Base-by-base conservation (phyloP, 179 eudicot species). In the Pouteria campechiana region DNA sequence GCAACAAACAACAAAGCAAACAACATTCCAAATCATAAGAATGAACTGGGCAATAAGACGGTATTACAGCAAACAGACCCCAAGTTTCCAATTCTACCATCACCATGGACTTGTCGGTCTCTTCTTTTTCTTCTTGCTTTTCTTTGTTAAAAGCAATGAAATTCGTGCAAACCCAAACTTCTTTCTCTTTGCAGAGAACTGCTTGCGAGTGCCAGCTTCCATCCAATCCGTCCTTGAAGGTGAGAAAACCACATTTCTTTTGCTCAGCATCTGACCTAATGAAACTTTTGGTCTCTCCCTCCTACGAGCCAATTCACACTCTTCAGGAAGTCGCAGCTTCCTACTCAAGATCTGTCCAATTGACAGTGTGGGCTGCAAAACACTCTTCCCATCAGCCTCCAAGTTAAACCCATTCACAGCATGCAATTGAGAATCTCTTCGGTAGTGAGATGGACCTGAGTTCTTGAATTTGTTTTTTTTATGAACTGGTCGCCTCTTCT, bases 331-430 rank as follows among this genome's bases (percentile, higher is more conserved):
- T 45, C 86, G 71, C 67, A 87, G 46, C 71, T 92, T 92, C 55
- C 78, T 64, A 68, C 85, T 92, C 60, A 92, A 69, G 37, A 92
- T 92, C 51, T 92, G 96, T 43, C 99, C 96, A 1, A 92, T 92
- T 19, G 99, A 92, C 57, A 87, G 57, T 0, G 81, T 70, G 1
- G 94, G 50, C 51, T 70, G 76, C 54, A 82, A 53, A n/a, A 57
- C 75, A 0, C 88, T 82, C 21, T 57, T 48, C 5, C 63, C 64
- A 16, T 66, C 72, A 32, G 38, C 38, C 0, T 28, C 67, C 37
- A 85, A 50, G 44, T 50, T 48, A 31, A 61, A 13, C 2, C 81
- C 90, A 35, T 70, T 74, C 11, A 71, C 64, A 52, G 81, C 95
- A 50, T 73, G 60, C 54, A 73, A 48, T 14, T 29, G 44, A 6